Evolutionary conservation across 495 filamentous ascomycete genomes (phyloP).

Genomic region (Pyronema omphalodes): DNA sequence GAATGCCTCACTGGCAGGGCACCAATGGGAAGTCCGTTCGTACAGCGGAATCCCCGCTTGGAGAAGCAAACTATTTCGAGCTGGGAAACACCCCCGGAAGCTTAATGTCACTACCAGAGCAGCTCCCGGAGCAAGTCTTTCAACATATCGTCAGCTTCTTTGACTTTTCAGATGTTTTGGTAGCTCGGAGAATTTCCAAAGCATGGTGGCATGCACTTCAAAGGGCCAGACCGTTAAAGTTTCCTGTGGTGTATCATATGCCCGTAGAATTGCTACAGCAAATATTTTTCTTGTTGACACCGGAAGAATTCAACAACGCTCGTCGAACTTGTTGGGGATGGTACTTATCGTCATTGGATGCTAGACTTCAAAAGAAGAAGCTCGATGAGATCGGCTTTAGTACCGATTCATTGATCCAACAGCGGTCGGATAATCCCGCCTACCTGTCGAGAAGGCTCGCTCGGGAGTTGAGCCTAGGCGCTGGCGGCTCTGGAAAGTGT

Average conservation of each 20-base stretch:
- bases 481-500: constrained; percentile 32
- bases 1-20: background rate
- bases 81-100: background rate
- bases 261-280: constrained; percentile 46
- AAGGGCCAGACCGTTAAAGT: constrained; percentile 8
- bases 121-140: background rate
- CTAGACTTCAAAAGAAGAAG: constrained; percentile 32
- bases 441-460: constrained; percentile 39
- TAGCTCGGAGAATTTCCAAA: background rate
- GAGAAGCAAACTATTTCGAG: background rate
- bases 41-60: background rate
- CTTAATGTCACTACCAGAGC: background rate
- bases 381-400: constrained; percentile 44
- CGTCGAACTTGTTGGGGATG: constrained; percentile 46
- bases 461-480: constrained; percentile 40
- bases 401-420: constrained; percentile 28
- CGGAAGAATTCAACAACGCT: constrained; percentile 47
- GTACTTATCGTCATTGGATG: constrained; percentile 45
- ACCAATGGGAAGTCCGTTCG: background rate
- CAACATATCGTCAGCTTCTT: background rate
- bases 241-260: constrained; percentile 23
- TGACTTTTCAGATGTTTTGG: background rate
- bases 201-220: constrained; percentile 7
- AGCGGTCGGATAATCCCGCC: constrained; percentile 12
- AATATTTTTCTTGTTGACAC: constrained; percentile 37